phyloP scores from a whole-genome alignment of 2,329 filamentous ascomycete species.

The Penicillium sp. region DNA sequence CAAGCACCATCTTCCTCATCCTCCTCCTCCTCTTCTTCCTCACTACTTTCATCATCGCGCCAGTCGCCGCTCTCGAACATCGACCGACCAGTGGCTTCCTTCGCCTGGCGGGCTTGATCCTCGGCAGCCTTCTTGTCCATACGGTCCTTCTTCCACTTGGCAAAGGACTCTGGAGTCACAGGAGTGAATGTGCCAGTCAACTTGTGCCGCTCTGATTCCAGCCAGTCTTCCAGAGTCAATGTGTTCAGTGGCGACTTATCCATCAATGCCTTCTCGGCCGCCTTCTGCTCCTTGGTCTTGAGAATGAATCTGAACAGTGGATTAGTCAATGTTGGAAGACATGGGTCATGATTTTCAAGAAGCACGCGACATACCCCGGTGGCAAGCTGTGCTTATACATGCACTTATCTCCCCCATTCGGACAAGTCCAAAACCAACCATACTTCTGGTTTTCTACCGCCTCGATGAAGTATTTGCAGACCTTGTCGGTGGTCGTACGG shows the following conservation, averaged over 20 bases:
- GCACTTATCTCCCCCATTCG: conserved; percentile 94
- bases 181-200: conserved; percentile 86
- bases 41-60: conserved; percentile 60
- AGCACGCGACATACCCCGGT: conserved; percentile 63
- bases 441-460: conserved; percentile 98
- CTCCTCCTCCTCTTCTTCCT: conserved; percentile 47
- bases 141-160: conserved; percentile 94
- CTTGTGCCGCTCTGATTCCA: conserved; percentile 94
- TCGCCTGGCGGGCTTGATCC: conserved; percentile 79
- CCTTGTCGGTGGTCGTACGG: conserved; percentile 90
- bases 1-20: conserved; percentile 57
- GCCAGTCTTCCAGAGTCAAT: conserved; percentile 91
- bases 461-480: conserved; percentile 97
- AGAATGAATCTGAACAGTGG: conserved; percentile 66
- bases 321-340: too few species aligned
- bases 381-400: conserved; percentile 97
- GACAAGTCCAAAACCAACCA: conserved; percentile 98
- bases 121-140: conserved; percentile 94
- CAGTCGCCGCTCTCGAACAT: conserved; percentile 97
- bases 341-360: neutral
- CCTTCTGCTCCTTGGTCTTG: conserved; percentile 95
- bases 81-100: conserved; percentile 90
- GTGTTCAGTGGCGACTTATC: conserved; percentile 95
- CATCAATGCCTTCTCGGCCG: conserved; percentile 88
- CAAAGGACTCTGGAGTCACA: conserved; percentile 86